Evolutionary conservation across 768 basidiomycete genomes (phyloP), one percentile per base, ranked within the genome.

Genomic region (Daedaleopsis nitida): DNA sequence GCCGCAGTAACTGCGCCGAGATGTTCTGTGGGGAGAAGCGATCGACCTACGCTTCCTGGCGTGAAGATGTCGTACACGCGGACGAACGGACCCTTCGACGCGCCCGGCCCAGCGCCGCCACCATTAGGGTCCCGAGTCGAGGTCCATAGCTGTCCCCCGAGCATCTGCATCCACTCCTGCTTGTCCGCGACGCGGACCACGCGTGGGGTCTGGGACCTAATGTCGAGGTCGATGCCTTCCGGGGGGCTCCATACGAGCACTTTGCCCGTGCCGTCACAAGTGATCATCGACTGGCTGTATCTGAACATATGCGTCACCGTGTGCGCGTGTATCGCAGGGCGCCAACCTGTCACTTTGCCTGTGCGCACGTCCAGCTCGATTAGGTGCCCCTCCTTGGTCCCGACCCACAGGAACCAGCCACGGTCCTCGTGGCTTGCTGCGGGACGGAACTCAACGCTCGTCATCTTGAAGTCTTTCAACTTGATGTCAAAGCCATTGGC

Each of bases 341-440:
- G 91, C 35, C 80, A 76, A 14, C 83, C 85, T 1, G 79, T 78
- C 19, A 94, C 73, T 5, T 67, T 65, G 0, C 87, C 89, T 2
- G 80, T 85, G 55, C 81, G 74, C 42, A 90, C 77, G 69, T 98
- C 93, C 57, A 96, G 65, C 77, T 97, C 95, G 65, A 88, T 80
- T 24, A 99, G 60, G 71, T 90, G 86, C 0, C 96, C 96, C 24
- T 96, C 94, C 75, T 91, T 94, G 32, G 93, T 93, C 5, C 96
- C 96, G 12, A 89, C 75, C 96, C 96, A 98, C 2, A 94, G 67
- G 57, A 84, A 80, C 34, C 78, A 78, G 2, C 90, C 92, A 17
- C 81, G 77, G 55, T 88, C 83, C 0, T 64, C 74, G n/a, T 74
- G 66, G 11, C 71, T 66, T 2, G 64, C 66, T 2, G 81, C 79